Conservation (phyloP, 202 grass and related monocot genomes). For the Hordeum pubiflorum region DNA sequence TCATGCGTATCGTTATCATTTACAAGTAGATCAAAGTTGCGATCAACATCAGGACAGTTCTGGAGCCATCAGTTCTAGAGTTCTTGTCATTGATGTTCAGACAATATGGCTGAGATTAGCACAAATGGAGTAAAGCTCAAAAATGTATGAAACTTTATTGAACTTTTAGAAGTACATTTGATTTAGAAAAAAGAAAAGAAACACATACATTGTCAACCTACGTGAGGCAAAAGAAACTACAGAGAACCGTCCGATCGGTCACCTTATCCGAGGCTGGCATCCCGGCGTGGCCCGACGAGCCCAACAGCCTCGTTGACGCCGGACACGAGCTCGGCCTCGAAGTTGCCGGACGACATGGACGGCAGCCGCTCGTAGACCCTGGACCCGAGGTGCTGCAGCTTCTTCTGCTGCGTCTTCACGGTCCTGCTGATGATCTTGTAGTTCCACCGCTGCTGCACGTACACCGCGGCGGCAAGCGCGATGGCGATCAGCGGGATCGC, state of each 20-base stretch:
- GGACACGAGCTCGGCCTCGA: slow-evolving; percentile 77
- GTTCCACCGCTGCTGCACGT: slow-evolving; percentile 87
- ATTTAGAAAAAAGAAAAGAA: not conserved
- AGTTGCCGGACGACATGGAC: slow-evolving; percentile 61
- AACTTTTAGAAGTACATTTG: slow-evolving; percentile 18
- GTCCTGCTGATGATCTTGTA: slow-evolving; percentile 74
- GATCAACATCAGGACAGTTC: not conserved
- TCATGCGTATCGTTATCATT: too few species aligned
- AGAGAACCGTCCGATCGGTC: not conserved
- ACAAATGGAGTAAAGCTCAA: not conserved
- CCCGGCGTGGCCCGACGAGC: not conserved
- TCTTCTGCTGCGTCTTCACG: slow-evolving; percentile 73
- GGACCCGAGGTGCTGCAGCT: slow-evolving; percentile 72
- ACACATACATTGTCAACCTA: not conserved
- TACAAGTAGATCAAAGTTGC: too few species aligned
- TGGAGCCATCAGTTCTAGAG: not conserved
- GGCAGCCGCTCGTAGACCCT: slow-evolving; percentile 83
- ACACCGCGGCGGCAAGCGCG: slow-evolving; percentile 47
- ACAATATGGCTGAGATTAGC: not conserved
- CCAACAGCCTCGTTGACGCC: slow-evolving; percentile 38
- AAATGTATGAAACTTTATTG: slow-evolving; percentile 17
- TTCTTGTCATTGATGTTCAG: not conserved
- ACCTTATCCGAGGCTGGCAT: slow-evolving; percentile 23
- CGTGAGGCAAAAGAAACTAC: not conserved
- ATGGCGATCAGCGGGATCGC: slow-evolving; percentile 60